Conservation (phyloP, 371 early-diverging fungal species). For the Polyrhizophydium stewartii region DNA sequence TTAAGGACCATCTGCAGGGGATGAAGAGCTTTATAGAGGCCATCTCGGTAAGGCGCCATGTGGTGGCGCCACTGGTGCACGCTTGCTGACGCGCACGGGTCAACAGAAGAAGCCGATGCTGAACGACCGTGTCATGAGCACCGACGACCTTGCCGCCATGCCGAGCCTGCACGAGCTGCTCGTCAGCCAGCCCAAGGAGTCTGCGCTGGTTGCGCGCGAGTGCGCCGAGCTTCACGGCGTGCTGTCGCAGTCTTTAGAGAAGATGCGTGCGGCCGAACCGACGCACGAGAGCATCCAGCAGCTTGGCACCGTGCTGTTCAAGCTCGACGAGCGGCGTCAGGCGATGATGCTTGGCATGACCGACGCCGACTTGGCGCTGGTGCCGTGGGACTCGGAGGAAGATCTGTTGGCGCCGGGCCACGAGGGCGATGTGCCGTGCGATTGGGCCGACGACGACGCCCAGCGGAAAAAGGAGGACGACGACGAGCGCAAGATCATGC, state of each 20-base stretch:
- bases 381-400: neutral
- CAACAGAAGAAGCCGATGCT: neutral
- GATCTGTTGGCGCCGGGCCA: neutral
- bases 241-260: neutral
- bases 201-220: neutral
- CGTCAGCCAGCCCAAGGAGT: neutral
- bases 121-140: neutral
- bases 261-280: neutral
- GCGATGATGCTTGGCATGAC: neutral
- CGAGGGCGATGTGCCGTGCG: neutral
- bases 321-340: neutral
- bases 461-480: neutral
- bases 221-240: slow-evolving; percentile 3
- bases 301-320: neutral
- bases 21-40: slow-evolving; percentile 17
- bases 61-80: too few relatives aligned
- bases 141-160: neutral
- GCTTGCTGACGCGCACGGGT: too few relatives aligned
- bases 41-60: slow-evolving; percentile 11
- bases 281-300: neutral
- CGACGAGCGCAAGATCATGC: slow-evolving; percentile 5
- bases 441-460: neutral
- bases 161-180: neutral
- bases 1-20: slow-evolving; percentile 9
- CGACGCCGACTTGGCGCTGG: neutral